A percentile compares a stretch with the other conserved stretches of the same genome.
These are phyloP conservation scores for Cercospora zeae-maydis DNA, from an alignment of 2,329 filamentous ascomycete species.

Conservation along the genomic window DNA sequence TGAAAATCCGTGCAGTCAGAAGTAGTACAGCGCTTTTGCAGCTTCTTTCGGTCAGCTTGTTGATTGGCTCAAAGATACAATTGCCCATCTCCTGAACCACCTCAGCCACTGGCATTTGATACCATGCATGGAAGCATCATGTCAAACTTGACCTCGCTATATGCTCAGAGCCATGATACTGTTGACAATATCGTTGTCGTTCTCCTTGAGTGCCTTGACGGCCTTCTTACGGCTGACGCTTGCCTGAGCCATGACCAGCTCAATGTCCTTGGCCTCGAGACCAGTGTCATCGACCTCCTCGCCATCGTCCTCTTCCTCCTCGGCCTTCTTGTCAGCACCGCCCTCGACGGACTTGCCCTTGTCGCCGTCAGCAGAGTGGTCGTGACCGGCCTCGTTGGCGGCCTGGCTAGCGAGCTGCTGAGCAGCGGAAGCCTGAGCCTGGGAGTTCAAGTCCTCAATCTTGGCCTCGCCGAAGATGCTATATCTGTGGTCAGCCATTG, in stretches of 20 bases:
- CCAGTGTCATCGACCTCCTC: slow-evolving; percentile 94
- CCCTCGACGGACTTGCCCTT: slow-evolving; percentile 66
- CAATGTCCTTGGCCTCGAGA: slow-evolving; percentile 98
- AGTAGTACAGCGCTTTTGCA: slow-evolving; percentile 1
- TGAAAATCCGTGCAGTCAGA: background rate
- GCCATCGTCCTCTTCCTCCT: slow-evolving; percentile 81
- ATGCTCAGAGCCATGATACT: slow-evolving; percentile 92
- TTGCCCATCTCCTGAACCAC: background rate
- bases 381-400: slow-evolving; percentile 65
- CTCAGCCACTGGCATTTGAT: background rate
- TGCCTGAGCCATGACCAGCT: slow-evolving; percentile 97
- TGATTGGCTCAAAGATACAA: background rate
- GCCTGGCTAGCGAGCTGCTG: slow-evolving; percentile 83
- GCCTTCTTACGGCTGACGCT: slow-evolving; percentile 97
- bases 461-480: slow-evolving; percentile 99
- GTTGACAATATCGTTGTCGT: slow-evolving; percentile 99
- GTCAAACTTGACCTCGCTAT: slow-evolving; percentile 31
- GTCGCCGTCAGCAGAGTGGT: slow-evolving; percentile 72
- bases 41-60: background rate
- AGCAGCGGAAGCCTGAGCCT: slow-evolving; percentile 91
- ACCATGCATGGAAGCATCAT: background rate
- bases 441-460: slow-evolving; percentile 99
- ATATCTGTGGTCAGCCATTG: slow-evolving; percentile 17
- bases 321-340: slow-evolving; percentile 52
- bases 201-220: slow-evolving; percentile 97